Evolutionary conservation across 805 yeast species (phyloP).

Genomic region (Sungouiella thailandica): DNA sequence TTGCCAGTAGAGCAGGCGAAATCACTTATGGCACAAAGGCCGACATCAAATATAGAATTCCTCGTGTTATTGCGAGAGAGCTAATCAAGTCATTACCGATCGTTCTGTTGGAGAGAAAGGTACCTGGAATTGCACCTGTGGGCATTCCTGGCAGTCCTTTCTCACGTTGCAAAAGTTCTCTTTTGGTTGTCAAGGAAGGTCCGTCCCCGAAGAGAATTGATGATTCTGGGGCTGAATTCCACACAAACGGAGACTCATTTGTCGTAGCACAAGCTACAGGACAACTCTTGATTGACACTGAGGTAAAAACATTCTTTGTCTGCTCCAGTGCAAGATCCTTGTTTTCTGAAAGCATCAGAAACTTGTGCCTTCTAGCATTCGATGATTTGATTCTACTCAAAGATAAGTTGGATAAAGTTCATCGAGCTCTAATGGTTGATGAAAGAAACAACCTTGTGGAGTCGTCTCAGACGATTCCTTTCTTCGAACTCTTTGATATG

Average conservation of each 20-base stretch:
- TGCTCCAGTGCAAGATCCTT: constrained; percentile 31
- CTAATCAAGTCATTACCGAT: constrained; percentile 32
- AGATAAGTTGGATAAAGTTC: constrained; percentile 41
- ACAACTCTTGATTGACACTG: constrained; percentile 27
- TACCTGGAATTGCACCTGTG: constrained; percentile 30
- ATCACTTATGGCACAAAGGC: constrained; percentile 42
- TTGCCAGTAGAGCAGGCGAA: constrained; percentile 54
- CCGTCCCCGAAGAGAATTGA: too few species aligned
- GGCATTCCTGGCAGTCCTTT: constrained; percentile 31
- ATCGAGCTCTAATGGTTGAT: constrained; percentile 40
- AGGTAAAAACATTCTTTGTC: constrained; percentile 33
- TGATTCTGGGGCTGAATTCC: not conserved
- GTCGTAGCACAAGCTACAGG: constrained; percentile 33
- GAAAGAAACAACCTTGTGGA: constrained; percentile 25
- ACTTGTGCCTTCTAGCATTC: constrained; percentile 39
- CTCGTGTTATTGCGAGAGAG: constrained; percentile 41
- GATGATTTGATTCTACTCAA: constrained; percentile 32
- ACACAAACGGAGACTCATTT: constrained; percentile 17
- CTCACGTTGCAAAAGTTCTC: constrained; percentile 21
- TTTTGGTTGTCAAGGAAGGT: too few species aligned
- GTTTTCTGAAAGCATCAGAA: constrained; percentile 15
- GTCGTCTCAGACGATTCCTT: constrained; percentile 28
- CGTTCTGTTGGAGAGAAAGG: constrained; percentile 23
- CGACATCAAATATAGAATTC: constrained; percentile 48
- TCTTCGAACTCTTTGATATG: constrained; percentile 33